Evolutionary conservation across 768 basidiomycete genomes (phyloP).

Genomic region (Grammothele lineata): DNA sequence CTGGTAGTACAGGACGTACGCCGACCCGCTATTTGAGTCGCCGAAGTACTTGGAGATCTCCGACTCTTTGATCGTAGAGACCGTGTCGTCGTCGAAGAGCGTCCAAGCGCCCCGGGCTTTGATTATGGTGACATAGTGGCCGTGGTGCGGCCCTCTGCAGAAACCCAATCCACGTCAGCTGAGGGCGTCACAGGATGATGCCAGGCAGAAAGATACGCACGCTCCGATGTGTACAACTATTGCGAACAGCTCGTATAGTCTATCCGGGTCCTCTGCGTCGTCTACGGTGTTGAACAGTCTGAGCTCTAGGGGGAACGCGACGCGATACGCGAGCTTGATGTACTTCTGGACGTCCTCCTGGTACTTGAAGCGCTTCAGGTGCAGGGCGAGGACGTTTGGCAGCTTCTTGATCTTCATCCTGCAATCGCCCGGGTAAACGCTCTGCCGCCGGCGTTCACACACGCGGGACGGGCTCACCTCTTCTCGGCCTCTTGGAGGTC

Average conservation of each 20-base stretch:
- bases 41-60: constrained; percentile 96
- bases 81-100: constrained; percentile 93
- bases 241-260: constrained; percentile 90
- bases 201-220: constrained; percentile 36
- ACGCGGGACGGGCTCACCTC: constrained; percentile 72
- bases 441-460: too few species aligned
- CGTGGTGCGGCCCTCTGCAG: constrained; percentile 91
- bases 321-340: constrained; percentile 94
- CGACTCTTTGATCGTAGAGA: constrained; percentile 79
- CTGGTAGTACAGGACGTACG: constrained; percentile 97
- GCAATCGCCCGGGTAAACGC: too few species aligned
- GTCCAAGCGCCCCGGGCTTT: constrained; percentile 81
- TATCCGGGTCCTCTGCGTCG: constrained; percentile 85
- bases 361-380: constrained; percentile 98
- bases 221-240: constrained; percentile 99
- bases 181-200: constrained; percentile 1
- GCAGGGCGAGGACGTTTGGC: constrained; percentile 91
- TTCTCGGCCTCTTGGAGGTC: constrained; percentile 98
- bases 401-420: constrained; percentile 99
- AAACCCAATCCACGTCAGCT: neutral
- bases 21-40: constrained; percentile 80
- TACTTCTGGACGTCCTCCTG: constrained; percentile 88
- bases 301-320: constrained; percentile 93
- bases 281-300: constrained; percentile 97
- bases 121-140: constrained; percentile 95